Base-by-base conservation (phyloP, 2,329 filamentous ascomycete species). In the Microdochium paspali region DNA sequence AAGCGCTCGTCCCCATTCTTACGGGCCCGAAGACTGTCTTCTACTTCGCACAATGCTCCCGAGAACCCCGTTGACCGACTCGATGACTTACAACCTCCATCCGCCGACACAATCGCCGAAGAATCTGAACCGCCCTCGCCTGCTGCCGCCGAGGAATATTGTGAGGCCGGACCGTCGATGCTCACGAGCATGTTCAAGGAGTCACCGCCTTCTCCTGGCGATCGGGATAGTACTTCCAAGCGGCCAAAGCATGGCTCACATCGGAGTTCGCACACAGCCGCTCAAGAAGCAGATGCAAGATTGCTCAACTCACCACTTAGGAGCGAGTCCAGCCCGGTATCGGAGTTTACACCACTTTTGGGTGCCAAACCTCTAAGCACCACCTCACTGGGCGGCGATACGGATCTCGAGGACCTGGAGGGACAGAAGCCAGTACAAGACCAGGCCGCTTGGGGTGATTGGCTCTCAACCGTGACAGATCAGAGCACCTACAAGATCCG, bases 311-410 rank as follows among this genome's bases (percentile, higher is more conserved):
- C 46, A 46, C 7, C 50, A 45, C 9, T 44, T 45, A 21, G 23
- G 30, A 15, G 42, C 26, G 18, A 12, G 6, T 3, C 20, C 12
- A 20, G 35, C 18, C 35, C 4, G 12, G 10, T 35, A 9, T 56
- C 52, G 4, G 76, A 80, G 51, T 61, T 60, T 7, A 76, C 76
- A 1, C 76, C 76, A 12, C 58, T 80, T 10, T 57, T 80, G 9
- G 52, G 61, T 3, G 54, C 60, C 4, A 59, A 58, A 44, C 58
- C 66, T 0, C 62, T 59, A 6, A 50, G 55, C 46, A 56, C 63
- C 39, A 53, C 60, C 45, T 55, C 58, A 31, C 51, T 50, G 39
- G 62, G 49, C 47, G 61, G 54, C 60, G 59, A 47, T 51, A 55
- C n/a, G 48, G 60, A 63, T 32, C 52, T 62, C 4, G 59, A 61